These are phyloP conservation scores for Elaphomyces granulatus DNA, from an alignment of 495 filamentous ascomycete species.

Conservation along the genomic window DNA sequence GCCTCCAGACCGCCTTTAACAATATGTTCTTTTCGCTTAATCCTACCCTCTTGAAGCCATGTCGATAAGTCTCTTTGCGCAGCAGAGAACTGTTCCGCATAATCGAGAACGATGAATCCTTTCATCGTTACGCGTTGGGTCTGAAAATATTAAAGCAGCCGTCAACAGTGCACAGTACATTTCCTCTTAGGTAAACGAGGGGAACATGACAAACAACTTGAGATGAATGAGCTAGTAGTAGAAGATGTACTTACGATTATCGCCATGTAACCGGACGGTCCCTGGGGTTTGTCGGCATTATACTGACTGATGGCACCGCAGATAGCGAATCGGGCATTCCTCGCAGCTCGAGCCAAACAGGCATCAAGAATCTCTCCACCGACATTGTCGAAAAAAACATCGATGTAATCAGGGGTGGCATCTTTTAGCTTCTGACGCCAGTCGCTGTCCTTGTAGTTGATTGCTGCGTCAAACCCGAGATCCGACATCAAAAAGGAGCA, in stretches of 20 bases:
- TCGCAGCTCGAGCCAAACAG: slow-evolving; percentile 31
- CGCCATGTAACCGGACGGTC: slow-evolving; percentile 33
- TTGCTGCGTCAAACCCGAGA: slow-evolving; percentile 35
- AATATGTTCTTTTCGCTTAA: slow-evolving; percentile 42
- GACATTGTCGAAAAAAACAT: slow-evolving; percentile 45
- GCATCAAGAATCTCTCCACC: slow-evolving; percentile 43
- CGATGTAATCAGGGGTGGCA: slow-evolving; percentile 36
- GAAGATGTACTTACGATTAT: slow-evolving; percentile 36
- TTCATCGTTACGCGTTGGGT: slow-evolving; percentile 38
- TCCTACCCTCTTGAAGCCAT: slow-evolving; percentile 39
- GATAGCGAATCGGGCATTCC: slow-evolving; percentile 36
- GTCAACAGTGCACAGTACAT: neutral
- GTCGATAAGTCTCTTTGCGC: slow-evolving; percentile 33
- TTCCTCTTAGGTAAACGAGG: neutral
- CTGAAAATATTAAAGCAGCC: slow-evolving; percentile 14
- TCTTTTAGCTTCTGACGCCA: slow-evolving; percentile 37
- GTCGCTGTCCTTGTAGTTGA: slow-evolving; percentile 42
- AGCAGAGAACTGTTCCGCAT: slow-evolving; percentile 26
- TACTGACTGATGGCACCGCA: slow-evolving; percentile 43
- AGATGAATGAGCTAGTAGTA: too few species aligned
- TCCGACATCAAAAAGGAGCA: slow-evolving; percentile 34
- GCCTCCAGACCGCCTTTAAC: slow-evolving; percentile 35
- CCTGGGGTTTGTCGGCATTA: slow-evolving; percentile 32
- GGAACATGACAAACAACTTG: too few species aligned
- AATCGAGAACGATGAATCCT: slow-evolving; percentile 44